Evolutionary conservation across 2,329 filamentous ascomycete species (phyloP).

Genomic region (Penicillium verrucosum): DNA sequence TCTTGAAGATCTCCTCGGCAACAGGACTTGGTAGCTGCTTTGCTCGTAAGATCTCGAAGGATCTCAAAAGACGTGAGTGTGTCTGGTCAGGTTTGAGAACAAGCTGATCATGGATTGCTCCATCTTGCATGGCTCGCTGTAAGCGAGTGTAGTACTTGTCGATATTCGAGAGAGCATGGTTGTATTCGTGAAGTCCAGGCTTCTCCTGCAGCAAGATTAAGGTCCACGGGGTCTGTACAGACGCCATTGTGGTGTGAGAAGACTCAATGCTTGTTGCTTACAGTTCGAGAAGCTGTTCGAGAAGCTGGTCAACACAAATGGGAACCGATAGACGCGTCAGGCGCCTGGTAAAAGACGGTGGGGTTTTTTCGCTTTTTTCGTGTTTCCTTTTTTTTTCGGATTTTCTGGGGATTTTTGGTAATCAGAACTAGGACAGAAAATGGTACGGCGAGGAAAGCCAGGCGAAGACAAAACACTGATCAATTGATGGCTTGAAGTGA

Average conservation of each 20-base stretch:
- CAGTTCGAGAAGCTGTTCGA: not conserved
- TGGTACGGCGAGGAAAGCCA: not conserved
- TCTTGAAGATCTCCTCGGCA: conserved; percentile 8
- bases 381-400: too few relatives aligned
- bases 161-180: conserved; percentile 4
- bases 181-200: conserved; percentile 9
- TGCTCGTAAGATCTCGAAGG: conserved; percentile 5
- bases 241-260: not conserved
- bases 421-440: not conserved
- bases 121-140: conserved; percentile 3
- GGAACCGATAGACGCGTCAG: not conserved
- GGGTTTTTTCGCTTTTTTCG: too few relatives aligned
- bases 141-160: conserved; percentile 9
- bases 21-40: conserved; percentile 2
- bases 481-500: not conserved
- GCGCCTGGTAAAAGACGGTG: not conserved
- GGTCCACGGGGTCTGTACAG: not conserved
- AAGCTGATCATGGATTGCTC: conserved; percentile 4
- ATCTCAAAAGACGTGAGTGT: conserved; percentile 10
- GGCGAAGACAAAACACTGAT: not conserved
- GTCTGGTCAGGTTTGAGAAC: conserved; percentile 5
- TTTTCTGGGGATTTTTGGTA: not conserved
- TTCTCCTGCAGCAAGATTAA: conserved; percentile 4
- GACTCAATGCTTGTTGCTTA: not conserved
- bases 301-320: not conserved